Base-by-base conservation (phyloP, 352 stramenopile genomes). In the Nannochloropsis limnetica region DNA sequence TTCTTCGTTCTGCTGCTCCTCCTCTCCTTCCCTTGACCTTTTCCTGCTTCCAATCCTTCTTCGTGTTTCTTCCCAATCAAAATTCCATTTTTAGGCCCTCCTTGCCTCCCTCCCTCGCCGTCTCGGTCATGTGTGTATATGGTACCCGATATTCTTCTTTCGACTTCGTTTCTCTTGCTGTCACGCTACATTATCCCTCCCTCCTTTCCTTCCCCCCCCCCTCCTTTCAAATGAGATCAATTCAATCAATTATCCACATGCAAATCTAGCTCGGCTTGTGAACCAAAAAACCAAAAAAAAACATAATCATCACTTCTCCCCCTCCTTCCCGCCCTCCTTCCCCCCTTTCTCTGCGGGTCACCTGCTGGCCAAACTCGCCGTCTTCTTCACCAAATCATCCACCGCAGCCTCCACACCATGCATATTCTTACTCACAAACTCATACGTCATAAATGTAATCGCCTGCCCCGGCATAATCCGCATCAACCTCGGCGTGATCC, bases 381-480 rank as follows among this genome's bases (percentile, higher is more conserved):
- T 74, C 61, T 74, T 74, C n/a, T 74, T 74, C 25, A 29, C 61
- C 61, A 74, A 74, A 22, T 22, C 61, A 25, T 29, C 61, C 0
- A 74, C 61, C 61, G n/a, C 20, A 6, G 8, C n/a, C 15, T 74
- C 61, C 61, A 74, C 61, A 6, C 61, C 20, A 6, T 8, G 43
- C 25, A 83, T 82, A 25, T 86, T 69, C 68, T 86, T 87, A 80
- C 84, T 88, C n/a, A 93, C 89, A 44, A 88, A 88, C 88, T 95
- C 91, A 84, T 93, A 94, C 6, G 91, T 93, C 88, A 92, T 92
- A 83, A 95, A 98, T 25, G 95, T 98, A 86, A 98, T 98, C 68
- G 95, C 95, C 87, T 98, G 95, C 54, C 95, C 95, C 1, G 95
- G 95, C 68, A 96, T 94, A 89, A 99, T 97, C 79, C 95, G 89